Percentiles rank a stretch among this genome's conserved stretches.
These are phyloP conservation scores for Digitaria exilis DNA, from an alignment of 202 grass and related monocot genomes.

Conservation along the genomic window DNA sequence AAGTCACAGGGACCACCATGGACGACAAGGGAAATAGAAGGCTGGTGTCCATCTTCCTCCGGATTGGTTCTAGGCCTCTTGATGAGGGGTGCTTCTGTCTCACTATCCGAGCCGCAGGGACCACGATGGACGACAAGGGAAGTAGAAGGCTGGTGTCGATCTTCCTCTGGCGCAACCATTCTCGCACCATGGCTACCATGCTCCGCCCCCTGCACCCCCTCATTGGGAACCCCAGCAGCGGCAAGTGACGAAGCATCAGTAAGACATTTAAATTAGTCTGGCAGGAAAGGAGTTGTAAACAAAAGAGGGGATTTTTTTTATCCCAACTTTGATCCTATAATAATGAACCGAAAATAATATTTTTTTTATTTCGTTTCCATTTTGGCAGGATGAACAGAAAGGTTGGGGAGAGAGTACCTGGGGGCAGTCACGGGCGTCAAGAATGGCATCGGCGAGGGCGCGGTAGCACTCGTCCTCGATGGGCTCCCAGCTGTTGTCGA, in stretches of 20 bases:
- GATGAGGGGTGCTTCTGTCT: conserved; percentile 6
- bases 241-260: not conserved
- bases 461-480: conserved; percentile 80
- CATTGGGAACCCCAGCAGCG: conserved; percentile 7
- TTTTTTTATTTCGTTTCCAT: not conserved
- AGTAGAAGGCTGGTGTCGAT: not conserved
- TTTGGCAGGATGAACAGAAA: not conserved
- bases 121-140: not conserved
- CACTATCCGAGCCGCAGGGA: not conserved
- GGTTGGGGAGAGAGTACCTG: not conserved
- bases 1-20: not conserved
- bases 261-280: not conserved
- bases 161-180: not conserved
- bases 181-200: not conserved
- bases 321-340: not conserved
- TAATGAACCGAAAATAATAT: not conserved
- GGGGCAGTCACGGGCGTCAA: conserved; percentile 34
- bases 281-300: not conserved
- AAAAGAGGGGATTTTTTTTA: not conserved
- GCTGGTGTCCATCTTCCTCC: not conserved
- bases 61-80: conserved; percentile 43
- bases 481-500: conserved; percentile 62
- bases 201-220: conserved; percentile 11
- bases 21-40: conserved; percentile 4
- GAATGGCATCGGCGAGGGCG: conserved; percentile 63